Evolutionary conservation across 2,329 filamentous ascomycete genomes (phyloP).

Genomic region (Aspergillus pseudoterreus): DNA sequence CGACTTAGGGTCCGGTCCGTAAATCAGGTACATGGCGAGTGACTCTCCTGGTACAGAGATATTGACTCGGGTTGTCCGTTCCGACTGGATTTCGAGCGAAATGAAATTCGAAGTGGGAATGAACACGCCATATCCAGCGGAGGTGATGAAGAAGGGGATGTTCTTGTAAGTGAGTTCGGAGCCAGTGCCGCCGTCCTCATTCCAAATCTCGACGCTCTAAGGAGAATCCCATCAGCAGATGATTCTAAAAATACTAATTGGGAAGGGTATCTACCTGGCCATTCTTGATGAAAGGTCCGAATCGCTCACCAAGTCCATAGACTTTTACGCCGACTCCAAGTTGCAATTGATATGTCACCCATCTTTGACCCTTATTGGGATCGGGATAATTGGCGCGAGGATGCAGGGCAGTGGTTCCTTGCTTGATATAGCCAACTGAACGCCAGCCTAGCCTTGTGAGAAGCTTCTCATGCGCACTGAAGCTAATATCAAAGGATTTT

Average conservation of each 20-base stretch:
- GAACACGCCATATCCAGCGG: constrained; percentile 8
- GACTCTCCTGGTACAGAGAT: constrained; percentile 5
- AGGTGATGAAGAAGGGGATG: constrained; percentile 10
- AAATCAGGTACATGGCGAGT: constrained; percentile 7
- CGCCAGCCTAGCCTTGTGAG: constrained; percentile 6
- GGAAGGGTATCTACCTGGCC: constrained; percentile 1
- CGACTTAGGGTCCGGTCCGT: constrained; percentile 7
- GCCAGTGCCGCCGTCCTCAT: constrained; percentile 9
- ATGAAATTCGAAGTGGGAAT: constrained; percentile 6
- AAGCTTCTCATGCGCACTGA: constrained; percentile 3
- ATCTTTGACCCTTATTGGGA: constrained; percentile 7
- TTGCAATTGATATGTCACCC: constrained; percentile 10
- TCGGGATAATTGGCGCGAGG: constrained; percentile 7
- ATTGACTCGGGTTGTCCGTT: constrained; percentile 7
- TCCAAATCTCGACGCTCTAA: constrained; percentile 10
- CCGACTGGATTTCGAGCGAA: constrained; percentile 7
- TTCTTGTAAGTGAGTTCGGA: constrained; percentile 11
- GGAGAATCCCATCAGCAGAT: not conserved
- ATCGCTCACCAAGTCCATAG: constrained; percentile 9
- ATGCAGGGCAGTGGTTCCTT: constrained; percentile 5
- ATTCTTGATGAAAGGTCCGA: constrained; percentile 8
- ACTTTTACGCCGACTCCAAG: constrained; percentile 8
- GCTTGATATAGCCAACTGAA: constrained; percentile 7
- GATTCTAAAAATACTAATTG: not conserved
- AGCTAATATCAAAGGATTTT: constrained; percentile 7